phyloP scores from a whole-genome alignment of 179 eudicot species.

The Nepenthes alata region DNA sequence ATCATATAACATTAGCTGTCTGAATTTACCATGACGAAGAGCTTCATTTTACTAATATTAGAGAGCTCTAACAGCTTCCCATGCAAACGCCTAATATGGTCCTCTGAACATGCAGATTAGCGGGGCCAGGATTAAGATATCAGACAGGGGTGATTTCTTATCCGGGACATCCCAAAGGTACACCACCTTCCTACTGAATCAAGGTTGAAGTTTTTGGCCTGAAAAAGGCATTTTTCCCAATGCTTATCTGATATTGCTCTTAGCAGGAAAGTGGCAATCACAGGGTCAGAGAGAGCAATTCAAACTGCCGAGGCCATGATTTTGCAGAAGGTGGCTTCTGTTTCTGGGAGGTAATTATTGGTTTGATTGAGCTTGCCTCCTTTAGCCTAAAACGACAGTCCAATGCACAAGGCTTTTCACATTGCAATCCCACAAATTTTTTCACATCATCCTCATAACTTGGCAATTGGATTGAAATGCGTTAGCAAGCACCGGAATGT shows the following conservation, averaged over 20 bases:
- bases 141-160: conserved; percentile 91
- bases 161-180: conserved; percentile 91
- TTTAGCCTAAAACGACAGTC: no score
- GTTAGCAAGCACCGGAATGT: no score
- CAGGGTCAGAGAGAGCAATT: conserved; percentile 10
- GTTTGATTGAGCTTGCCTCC: neutral
- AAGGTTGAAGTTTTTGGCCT: neutral
- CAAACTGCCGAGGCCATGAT: conserved; percentile 12
- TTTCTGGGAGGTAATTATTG: conserved; percentile 4
- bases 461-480: no score
- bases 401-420: no score
- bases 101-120: conserved; percentile 43
- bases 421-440: no score
- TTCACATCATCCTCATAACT: no score
- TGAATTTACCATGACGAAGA: no score
- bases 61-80: no score
- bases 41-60: no score
- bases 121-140: conserved; percentile 90
- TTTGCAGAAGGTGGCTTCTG: conserved; percentile 14
- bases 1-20: no score
- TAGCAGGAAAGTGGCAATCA: conserved; percentile 45
- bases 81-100: no score
- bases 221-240: neutral
- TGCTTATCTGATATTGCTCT: conserved; percentile 1
- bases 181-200: neutral